Percentiles rank a stretch among this genome's conserved stretches.
Conservation (phyloP, 2,329 filamentous ascomycete species). For the Fusarium nelsonii region DNA sequence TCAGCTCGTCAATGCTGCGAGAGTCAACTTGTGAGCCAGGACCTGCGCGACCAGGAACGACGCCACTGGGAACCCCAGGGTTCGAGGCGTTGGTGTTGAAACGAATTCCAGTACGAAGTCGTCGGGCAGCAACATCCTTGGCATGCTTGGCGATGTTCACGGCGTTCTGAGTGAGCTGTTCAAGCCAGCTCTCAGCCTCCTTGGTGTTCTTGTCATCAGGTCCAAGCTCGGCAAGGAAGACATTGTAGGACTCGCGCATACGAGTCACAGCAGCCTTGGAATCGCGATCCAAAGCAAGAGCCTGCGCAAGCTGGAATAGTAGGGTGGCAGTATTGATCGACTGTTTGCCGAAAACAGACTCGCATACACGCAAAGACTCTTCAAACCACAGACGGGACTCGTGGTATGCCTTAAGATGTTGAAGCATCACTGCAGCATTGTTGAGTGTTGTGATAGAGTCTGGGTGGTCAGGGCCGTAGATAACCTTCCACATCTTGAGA, state of each 20-base stretch:
- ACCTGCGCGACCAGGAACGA: conserved; percentile 50
- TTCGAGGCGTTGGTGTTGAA: conserved; percentile 62
- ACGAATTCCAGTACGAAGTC: conserved; percentile 76
- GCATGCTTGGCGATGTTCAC: conserved; percentile 94
- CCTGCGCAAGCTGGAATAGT: conserved; percentile 96
- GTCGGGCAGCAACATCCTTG: conserved; percentile 83
- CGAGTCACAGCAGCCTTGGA: conserved; percentile 89
- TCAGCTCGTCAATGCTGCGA: conserved; percentile 89
- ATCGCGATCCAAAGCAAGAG: conserved; percentile 94
- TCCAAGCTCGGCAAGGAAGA: conserved; percentile 89
- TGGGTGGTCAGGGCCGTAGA: conserved; percentile 92
- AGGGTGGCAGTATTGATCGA: conserved; percentile 95
- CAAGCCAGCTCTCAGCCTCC: conserved; percentile 95
- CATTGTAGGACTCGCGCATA: conserved; percentile 97
- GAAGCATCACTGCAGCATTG: conserved; percentile 98
- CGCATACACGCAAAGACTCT: conserved; percentile 87
- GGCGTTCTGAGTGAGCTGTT: conserved; percentile 95
- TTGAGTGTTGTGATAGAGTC: conserved; percentile 99
- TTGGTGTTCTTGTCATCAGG: conserved; percentile 96
- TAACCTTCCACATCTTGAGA: conserved; percentile 94
- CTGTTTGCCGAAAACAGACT: conserved; percentile 87
- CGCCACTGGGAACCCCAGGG: conserved; percentile 47
- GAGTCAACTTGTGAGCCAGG: conserved; percentile 69
- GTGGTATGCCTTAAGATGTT: conserved; percentile 93
- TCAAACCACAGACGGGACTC: conserved; percentile 98